Base-by-base conservation (phyloP, 2,329 filamentous ascomycete genomes). In the Ceratocystiopsis sp. region DNA sequence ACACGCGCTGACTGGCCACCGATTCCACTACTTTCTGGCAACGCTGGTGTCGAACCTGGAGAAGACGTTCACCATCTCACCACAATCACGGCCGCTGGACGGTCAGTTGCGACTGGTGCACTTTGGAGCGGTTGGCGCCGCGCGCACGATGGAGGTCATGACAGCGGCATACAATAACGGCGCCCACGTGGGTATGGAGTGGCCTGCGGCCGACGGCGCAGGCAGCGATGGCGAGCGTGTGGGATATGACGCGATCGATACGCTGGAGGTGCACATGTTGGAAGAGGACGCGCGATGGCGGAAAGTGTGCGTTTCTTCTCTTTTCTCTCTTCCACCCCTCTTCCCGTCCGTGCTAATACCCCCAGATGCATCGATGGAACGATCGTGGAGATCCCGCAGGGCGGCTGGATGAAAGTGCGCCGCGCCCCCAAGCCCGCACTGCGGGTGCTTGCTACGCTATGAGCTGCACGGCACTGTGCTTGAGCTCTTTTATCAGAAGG, bases 11-110 rank as follows among this genome's bases (percentile, higher is more conserved):
- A 45, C 37, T 9, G 42, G 37, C 16, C 35, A 25, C 16, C 45
- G 71, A 41, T 84, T 93, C 54, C 77, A 73, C 51, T 96, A 96
- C 55, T 66, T 89, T 3, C 71, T 95, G 5, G 70, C 75, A 0
- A 80, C 81, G 0, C 60, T 87, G 42, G 82, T 93, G 1, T 85
- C 83, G 2, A 81, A 86, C 50, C 69, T 95, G 1, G 87, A 95
- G 59, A 73, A 77, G 52, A 74, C 73, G 0, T 94, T 95, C 50
- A 74, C 73, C 37, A 91, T 96, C 38, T 91, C 83, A 0, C 89
- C 89, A 0, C 63, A 61, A 0, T 81, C 78, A 25, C 64, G 59
- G 48, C 81, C 84, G 0, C 61, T 93, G 3, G 81, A 87, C 53
- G 79, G 79, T 1, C 68, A 68, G 47, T 58, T 95, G 48, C 62